Percentiles rank a stretch among this genome's conserved stretches.
Conservation (phyloP, 345 rosid species). For the Laguncularia racemosa region DNA sequence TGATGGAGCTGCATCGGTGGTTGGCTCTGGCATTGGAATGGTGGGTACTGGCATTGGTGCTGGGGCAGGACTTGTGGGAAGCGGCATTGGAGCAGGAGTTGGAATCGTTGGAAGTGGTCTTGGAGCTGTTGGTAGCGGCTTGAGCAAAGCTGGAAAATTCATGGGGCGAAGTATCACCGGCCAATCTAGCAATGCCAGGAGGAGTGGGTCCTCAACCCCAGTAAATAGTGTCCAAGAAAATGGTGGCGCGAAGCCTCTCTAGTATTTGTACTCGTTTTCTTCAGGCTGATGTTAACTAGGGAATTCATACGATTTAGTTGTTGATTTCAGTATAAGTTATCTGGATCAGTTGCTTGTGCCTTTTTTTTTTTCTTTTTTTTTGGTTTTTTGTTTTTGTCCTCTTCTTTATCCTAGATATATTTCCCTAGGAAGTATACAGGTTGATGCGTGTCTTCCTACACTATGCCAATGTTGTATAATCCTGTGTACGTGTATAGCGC, state of each 20-base stretch:
- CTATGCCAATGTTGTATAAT: no score
- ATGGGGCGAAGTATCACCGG: conserved; percentile 84
- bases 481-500: no score
- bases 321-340: no score
- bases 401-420: no score
- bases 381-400: no score
- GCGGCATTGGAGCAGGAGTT: conserved; percentile 33
- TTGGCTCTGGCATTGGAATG: conserved; percentile 44
- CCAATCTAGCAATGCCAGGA: conserved; percentile 49
- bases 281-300: background rate
- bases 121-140: conserved; percentile 74
- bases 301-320: no score
- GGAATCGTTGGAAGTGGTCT: conserved; percentile 48
- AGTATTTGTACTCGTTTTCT: background rate
- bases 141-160: conserved; percentile 80
- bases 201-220: conserved; percentile 73
- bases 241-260: conserved; percentile 44
- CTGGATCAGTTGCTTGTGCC: no score
- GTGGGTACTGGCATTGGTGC: conserved; percentile 63
- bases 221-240: conserved; percentile 56
- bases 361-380: no score
- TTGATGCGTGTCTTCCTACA: no score
- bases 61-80: conserved; percentile 64
- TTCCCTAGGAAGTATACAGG: no score
- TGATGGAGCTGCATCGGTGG: conserved; percentile 59